Percentiles rank a stretch among this genome's conserved stretches.
Evolutionary conservation across 208 protist genomes (phyloP).

Genomic region (Acanthamoeba castellanii): DNA sequence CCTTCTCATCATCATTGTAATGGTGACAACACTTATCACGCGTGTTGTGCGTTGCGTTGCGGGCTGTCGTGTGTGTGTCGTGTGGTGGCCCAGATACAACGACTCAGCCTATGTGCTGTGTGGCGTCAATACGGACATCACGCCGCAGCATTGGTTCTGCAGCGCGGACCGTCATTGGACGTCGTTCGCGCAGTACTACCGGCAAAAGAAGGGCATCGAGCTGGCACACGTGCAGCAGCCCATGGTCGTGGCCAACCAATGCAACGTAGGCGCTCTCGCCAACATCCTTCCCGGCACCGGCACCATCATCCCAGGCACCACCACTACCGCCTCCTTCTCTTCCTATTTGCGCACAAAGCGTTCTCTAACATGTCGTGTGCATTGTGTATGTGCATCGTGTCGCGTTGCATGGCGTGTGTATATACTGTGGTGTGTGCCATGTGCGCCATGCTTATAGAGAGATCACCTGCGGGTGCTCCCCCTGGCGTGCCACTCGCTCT

Average conservation of each 20-base stretch:
- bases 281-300: background rate
- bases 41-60: background rate
- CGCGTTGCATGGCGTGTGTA: too few species aligned
- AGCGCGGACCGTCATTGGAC: background rate
- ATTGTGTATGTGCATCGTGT: too few species aligned
- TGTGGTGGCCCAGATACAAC: background rate
- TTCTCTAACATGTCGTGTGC: background rate
- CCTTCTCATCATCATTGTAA: background rate
- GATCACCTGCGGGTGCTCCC: background rate
- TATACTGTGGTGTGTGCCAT: background rate
- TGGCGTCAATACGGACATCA: background rate
- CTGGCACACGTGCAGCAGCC: background rate
- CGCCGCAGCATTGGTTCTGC: background rate
- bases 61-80: background rate
- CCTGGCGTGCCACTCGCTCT: background rate
- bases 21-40: background rate
- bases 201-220: slow-evolving; percentile 48
- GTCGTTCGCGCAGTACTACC: slow-evolving; percentile 46
- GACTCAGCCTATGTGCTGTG: slow-evolving; percentile 26
- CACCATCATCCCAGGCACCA: background rate
- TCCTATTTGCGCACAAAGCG: too few species aligned
- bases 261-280: background rate
- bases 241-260: slow-evolving; percentile 67
- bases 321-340: background rate
- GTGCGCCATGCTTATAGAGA: background rate